Evolutionary conservation across 345 rosid species (phyloP).

Genomic region (Cardamine chenopodiifolia): DNA sequence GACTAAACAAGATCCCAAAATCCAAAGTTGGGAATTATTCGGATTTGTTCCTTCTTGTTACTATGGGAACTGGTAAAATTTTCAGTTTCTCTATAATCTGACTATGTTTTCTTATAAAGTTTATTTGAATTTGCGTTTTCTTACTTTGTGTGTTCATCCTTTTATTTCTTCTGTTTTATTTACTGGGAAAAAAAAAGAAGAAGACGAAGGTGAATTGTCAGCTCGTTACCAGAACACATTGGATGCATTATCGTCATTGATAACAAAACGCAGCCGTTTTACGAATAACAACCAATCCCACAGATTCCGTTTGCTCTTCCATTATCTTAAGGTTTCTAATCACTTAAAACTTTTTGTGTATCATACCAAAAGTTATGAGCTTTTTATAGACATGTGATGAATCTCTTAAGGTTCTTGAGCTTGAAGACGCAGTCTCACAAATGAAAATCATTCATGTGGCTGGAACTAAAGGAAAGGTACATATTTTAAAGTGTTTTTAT

Average conservation of each 20-base stretch:
- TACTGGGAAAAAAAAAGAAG: neutral
- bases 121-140: neutral
- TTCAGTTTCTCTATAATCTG: neutral
- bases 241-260: constrained; percentile 84
- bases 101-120: neutral
- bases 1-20: constrained; percentile 6
- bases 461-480: constrained; percentile 96
- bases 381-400: constrained; percentile 10
- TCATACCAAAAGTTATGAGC: neutral
- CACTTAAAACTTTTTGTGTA: neutral
- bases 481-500: neutral
- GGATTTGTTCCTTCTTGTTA: neutral
- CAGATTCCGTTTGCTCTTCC: constrained; percentile 69
- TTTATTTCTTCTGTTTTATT: constrained; percentile 10
- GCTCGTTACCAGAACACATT: constrained; percentile 62
- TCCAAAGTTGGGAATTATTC: neutral
- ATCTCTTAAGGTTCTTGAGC: constrained; percentile 62
- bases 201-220: constrained; percentile 45
- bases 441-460: constrained; percentile 94
- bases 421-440: constrained; percentile 69
- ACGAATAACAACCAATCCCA: constrained; percentile 62
- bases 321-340: constrained; percentile 66
- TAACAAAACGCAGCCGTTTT: constrained; percentile 74
- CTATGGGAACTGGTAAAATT: constrained; percentile 30
- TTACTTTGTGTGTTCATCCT: neutral